Conservation (phyloP, 495 filamentous ascomycete genomes). For the Gamarada debralockiae region DNA sequence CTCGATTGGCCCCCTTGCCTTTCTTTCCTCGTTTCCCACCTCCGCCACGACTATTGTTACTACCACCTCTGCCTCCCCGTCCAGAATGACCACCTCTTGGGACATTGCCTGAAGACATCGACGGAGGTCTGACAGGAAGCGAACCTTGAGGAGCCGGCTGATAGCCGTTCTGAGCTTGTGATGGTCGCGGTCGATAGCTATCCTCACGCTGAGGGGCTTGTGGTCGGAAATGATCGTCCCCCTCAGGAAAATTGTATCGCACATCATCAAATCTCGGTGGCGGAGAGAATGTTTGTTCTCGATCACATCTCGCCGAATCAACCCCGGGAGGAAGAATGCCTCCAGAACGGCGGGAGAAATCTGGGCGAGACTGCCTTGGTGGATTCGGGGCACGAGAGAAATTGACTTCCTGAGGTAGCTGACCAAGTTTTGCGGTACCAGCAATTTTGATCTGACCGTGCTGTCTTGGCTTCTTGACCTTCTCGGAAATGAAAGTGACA, state of each 20-base stretch:
- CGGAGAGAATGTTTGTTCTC: slow-evolving; percentile 3
- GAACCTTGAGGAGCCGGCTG: no score
- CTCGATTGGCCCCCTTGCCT: no score
- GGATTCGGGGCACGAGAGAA: background rate
- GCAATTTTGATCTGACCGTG: slow-evolving; percentile 17
- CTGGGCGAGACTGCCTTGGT: background rate
- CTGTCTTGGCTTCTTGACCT: slow-evolving; percentile 15
- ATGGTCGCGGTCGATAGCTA: background rate
- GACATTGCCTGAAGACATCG: background rate
- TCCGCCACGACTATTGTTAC: background rate
- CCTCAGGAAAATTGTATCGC: background rate
- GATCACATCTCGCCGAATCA: background rate
- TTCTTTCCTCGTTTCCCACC: background rate
- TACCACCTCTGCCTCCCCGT: background rate
- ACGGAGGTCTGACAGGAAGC: no score
- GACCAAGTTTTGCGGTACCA: background rate
- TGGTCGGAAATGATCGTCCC: background rate
- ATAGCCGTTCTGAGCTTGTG: background rate
- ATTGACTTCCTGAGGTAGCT: background rate
- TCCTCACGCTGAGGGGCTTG: background rate
- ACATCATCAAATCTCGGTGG: slow-evolving; percentile 3
- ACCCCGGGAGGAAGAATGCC: background rate
- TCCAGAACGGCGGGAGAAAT: background rate
- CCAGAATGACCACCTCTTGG: background rate
- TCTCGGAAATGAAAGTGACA: slow-evolving; percentile 25